Conservation (phyloP, 2,329 filamentous ascomycete species). For the Dactylellina parvicollis region DNA sequence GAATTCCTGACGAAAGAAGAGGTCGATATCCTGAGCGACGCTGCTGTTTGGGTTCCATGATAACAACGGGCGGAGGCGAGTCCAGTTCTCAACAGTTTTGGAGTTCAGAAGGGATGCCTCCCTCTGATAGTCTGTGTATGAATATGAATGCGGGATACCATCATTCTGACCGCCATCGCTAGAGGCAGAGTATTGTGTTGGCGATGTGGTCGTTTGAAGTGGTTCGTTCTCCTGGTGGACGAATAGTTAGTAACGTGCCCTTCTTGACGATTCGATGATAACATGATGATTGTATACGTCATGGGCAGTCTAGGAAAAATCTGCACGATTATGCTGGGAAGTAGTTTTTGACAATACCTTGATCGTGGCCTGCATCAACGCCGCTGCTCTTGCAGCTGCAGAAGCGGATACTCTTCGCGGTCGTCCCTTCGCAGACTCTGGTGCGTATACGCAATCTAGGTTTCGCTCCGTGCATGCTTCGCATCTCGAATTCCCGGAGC, state of each 20-base stretch:
- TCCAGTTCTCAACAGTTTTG: conserved; percentile 49
- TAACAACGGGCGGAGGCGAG: conserved; percentile 38
- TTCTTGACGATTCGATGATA: neutral
- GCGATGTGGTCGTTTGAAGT: conserved; percentile 36
- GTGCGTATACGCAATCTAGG: conserved; percentile 50
- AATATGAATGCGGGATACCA: conserved; percentile 1
- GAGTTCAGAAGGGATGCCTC: conserved; percentile 35
- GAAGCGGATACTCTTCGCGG: conserved; percentile 46
- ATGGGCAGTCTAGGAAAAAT: conserved; percentile 8
- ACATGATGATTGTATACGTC: too few species aligned
- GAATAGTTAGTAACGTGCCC: conserved; percentile 11
- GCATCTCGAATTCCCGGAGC: conserved; percentile 50
- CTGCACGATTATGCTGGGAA: neutral
- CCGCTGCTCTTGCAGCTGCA: conserved; percentile 43
- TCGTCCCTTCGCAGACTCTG: conserved; percentile 50
- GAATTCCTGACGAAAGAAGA: conserved; percentile 50
- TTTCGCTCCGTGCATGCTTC: conserved; percentile 52
- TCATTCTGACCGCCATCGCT: neutral
- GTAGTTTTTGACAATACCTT: conserved; percentile 19
- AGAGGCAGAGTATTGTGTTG: conserved; percentile 20
- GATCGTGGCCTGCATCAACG: conserved; percentile 48
- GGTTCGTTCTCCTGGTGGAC: conserved; percentile 32
- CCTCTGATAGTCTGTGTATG: conserved; percentile 36
- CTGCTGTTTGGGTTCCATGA: conserved; percentile 41
- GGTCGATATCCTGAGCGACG: conserved; percentile 45